Conservation (phyloP, 441 rosid species). For the Pelargonium fulgidum region DNA sequence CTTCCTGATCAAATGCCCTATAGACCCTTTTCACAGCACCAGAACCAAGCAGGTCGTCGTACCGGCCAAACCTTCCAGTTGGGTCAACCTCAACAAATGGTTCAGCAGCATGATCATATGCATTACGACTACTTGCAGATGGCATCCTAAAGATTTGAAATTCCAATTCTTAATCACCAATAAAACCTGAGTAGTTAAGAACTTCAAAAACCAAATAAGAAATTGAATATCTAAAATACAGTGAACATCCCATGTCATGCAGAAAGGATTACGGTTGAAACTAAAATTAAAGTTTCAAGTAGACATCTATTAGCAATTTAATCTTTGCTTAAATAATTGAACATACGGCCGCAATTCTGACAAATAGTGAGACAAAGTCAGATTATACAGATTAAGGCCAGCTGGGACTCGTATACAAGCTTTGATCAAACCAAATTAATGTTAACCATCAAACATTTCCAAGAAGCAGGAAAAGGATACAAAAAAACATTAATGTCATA, state of each 20-base stretch:
- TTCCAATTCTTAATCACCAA: constrained; percentile 4
- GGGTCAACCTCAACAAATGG: constrained; percentile 57
- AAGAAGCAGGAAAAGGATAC: background rate
- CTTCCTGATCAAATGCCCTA: constrained; percentile 66
- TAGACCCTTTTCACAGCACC: constrained; percentile 70
- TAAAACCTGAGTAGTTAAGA: background rate
- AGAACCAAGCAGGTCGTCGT: constrained; percentile 46
- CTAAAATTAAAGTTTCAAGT: background rate
- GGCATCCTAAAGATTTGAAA: constrained; percentile 40
- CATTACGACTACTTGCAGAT: constrained; percentile 31
- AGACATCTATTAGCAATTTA: background rate
- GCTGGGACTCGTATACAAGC: background rate
- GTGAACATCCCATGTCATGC: background rate
- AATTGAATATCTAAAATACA: background rate
- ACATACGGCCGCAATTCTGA: background rate
- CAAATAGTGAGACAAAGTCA: background rate
- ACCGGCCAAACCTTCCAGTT: constrained; percentile 51
- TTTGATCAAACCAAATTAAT: background rate
- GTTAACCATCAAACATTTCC: background rate
- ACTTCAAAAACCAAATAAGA: background rate
- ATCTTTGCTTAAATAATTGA: background rate
- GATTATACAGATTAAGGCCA: too few species aligned
- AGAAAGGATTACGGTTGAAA: background rate
- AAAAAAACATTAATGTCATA: too few species aligned
- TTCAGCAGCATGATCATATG: constrained; percentile 42